Conservation (phyloP, 2,329 filamentous ascomycete species). For the Fonsecaea monophora region DNA sequence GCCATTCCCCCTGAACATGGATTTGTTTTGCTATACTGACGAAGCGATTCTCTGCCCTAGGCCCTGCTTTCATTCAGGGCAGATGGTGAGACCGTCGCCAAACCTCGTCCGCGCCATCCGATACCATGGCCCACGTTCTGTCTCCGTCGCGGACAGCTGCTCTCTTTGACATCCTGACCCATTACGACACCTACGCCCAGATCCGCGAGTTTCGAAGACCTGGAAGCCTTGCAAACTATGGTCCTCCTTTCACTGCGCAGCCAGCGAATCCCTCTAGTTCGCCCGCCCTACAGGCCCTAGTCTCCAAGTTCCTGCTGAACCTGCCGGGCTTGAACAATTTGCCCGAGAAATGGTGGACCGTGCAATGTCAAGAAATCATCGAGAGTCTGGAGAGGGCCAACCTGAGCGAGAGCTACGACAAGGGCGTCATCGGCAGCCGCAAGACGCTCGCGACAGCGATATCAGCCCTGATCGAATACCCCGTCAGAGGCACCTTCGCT, state of each 20-base stretch:
- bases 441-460: conserved; percentile 77
- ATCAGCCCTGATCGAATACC: conserved; percentile 72
- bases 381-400: conserved; percentile 69
- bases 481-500: conserved; percentile 70
- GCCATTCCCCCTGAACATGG: background rate
- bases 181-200: conserved; percentile 66
- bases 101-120: background rate
- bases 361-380: conserved; percentile 66
- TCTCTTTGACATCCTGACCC: conserved; percentile 62
- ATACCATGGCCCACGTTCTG: conserved; percentile 42
- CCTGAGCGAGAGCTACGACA: conserved; percentile 82
- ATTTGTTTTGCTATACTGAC: background rate
- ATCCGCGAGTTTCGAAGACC: conserved; percentile 74
- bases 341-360: conserved; percentile 68
- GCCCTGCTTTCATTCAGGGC: background rate
- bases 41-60: background rate
- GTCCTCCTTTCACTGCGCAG: conserved; percentile 66
- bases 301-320: conserved; percentile 68
- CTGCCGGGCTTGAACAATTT: conserved; percentile 72
- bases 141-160: conserved; percentile 57
- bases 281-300: conserved; percentile 72
- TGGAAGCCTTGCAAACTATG: conserved; percentile 69
- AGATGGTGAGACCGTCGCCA: background rate
- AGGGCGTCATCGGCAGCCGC: conserved; percentile 73
- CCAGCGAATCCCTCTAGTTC: conserved; percentile 56